Evolutionary conservation across 805 yeast species (phyloP).

Genomic region (Wickerhamiella sergipiensis): DNA sequence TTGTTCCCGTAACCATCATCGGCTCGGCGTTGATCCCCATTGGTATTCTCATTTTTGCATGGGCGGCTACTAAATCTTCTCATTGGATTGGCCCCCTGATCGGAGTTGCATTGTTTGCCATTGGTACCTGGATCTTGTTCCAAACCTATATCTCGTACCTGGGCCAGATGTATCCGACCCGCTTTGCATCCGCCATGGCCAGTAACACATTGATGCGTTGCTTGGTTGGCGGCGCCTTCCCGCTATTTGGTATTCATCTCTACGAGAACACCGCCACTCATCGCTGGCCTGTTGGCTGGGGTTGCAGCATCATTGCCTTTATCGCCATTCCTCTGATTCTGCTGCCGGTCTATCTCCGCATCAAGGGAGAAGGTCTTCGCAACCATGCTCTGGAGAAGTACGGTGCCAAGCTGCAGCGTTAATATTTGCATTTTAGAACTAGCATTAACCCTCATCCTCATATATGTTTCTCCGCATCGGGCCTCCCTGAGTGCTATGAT

Average conservation of each 20-base stretch:
- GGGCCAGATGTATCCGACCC: conserved; percentile 34
- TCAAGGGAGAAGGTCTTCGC: conserved; percentile 8
- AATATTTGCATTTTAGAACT: neutral
- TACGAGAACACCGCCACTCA: conserved; percentile 29
- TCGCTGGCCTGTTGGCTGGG: conserved; percentile 49
- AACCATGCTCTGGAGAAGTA: conserved; percentile 10
- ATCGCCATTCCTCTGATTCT: conserved; percentile 35
- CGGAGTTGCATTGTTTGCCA: conserved; percentile 30
- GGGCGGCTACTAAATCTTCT: conserved; percentile 36
- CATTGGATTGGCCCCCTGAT: conserved; percentile 42
- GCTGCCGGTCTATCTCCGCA: conserved; percentile 23
- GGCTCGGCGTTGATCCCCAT: conserved; percentile 33
- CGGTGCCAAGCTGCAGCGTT: conserved; percentile 2
- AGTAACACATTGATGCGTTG: conserved; percentile 41
- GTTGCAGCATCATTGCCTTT: conserved; percentile 35
- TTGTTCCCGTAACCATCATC: conserved; percentile 24
- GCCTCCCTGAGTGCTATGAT: too few species aligned
- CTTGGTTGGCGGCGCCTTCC: conserved; percentile 42
- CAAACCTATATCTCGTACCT: conserved; percentile 40
- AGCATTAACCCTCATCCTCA: too few species aligned
- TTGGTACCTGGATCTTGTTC: conserved; percentile 34
- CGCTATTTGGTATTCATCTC: conserved; percentile 49
- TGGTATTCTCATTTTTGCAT: conserved; percentile 45
- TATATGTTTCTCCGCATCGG: too few species aligned
- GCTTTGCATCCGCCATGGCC: conserved; percentile 46